A percentile compares a stretch with the other conserved stretches of the same genome.
Evolutionary conservation across 2,329 filamentous ascomycete genomes (phyloP).

Genomic region (Hypocreales sp.): DNA sequence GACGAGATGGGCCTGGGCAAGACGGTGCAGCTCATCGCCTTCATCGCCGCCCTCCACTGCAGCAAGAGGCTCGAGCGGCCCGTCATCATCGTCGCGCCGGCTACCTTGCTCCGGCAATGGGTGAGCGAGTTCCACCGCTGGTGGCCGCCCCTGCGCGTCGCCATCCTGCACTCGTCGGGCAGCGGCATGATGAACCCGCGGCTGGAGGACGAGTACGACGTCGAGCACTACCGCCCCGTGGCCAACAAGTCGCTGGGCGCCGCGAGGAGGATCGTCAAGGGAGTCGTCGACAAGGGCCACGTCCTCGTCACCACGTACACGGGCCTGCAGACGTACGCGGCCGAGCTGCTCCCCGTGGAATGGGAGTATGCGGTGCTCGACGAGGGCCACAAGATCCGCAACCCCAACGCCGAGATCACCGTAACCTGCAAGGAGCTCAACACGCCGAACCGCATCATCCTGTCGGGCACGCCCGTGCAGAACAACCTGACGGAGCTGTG

Average conservation of each 20-base stretch:
- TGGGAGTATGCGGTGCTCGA: conserved; percentile 94
- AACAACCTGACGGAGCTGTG: conserved; percentile 92
- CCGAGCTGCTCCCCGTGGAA: conserved; percentile 64
- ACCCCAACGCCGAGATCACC: conserved; percentile 88
- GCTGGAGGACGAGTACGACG: conserved; percentile 36
- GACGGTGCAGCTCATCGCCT: conserved; percentile 59
- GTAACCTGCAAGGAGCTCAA: conserved; percentile 89
- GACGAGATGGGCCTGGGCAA: conserved; percentile 99
- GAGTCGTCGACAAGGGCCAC: conserved; percentile 72
- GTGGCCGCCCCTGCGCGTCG: conserved; percentile 98
- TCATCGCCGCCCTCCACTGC: conserved; percentile 82
- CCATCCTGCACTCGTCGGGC: conserved; percentile 86
- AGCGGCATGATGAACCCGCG: conserved; percentile 90
- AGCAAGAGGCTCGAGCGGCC: conserved; percentile 74
- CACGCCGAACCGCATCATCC: conserved; percentile 78
- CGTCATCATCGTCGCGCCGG: conserved; percentile 81
- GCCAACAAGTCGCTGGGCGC: conserved; percentile 30
- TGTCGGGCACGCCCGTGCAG: conserved; percentile 95
- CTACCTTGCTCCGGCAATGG: conserved; percentile 93
- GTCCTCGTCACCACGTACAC: conserved; percentile 93
- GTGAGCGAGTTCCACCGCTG: conserved; percentile 96
- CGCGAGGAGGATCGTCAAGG: conserved; percentile 66
- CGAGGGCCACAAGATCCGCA: conserved; percentile 95
- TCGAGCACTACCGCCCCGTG: conserved; percentile 24
- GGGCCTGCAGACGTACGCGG: conserved; percentile 82